Evolutionary conservation across 169 alveolate species (phyloP), one percentile per base, ranked within the genome.

Genomic region (Amoebophrya sp.): DNA sequence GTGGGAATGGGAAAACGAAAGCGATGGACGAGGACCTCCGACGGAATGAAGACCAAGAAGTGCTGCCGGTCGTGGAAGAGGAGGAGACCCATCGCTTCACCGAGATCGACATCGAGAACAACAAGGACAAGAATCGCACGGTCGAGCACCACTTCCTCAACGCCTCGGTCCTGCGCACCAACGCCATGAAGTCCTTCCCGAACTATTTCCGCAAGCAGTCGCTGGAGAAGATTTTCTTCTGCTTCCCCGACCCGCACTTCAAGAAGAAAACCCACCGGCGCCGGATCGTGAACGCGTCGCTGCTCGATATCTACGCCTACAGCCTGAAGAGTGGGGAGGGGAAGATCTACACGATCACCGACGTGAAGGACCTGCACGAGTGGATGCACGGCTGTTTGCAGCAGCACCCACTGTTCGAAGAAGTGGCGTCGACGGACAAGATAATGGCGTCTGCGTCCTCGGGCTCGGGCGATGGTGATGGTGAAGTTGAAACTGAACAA

Each of bases 161-260:
- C 88, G 94, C 96, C 88, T 89, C 97, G 31, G 97, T 96, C 1
- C 91, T 96, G 13, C 90, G 97, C 31, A 96, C 98, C 67, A 96
- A 96, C 92, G 97, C 96, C 41, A 96, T 95, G 97, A 96, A 96
- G 93, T 95, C 93, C 91, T 90, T 96, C 90, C 96, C 97, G 78
- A 96, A 96, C 88, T 96, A 96, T 91, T 92, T 96, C 88, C 92
- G 93, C 88, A 96, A 94, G 90, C 95, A 93, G 7, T 70, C 93
- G 93, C 92, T 96, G 48, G 96, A 94, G 58, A 96, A 95, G 91
- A 94, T 96, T 89, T 96, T 96, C 92, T 95, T 96, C 89, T 96
- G 98, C 94, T 96, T 95, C 93, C 98, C 98, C 43, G 98, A 96
- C 90, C 98, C 98, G 41, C 98, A 96, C 91, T 96, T 96, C 94